These are phyloP conservation scores for Auriscalpium vulgare DNA, from an alignment of 768 basidiomycete genomes.

Conservation along the genomic window DNA sequence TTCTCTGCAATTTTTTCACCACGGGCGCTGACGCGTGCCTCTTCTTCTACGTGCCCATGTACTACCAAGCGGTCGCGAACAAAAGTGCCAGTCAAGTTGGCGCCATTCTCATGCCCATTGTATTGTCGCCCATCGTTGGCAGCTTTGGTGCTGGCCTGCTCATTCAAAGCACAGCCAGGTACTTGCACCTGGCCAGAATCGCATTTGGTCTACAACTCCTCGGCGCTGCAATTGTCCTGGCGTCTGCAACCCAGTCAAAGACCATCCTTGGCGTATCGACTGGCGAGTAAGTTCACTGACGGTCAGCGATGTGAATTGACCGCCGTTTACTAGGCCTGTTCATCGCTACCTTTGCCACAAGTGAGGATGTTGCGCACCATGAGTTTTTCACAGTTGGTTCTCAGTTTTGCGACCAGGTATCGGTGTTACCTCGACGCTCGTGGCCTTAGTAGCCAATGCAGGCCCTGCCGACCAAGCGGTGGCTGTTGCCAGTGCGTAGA, in stretches of 20 bases:
- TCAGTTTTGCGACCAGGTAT: neutral
- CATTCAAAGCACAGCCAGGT: constrained; percentile 11
- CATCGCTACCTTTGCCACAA: neutral
- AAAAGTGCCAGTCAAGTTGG: constrained; percentile 6
- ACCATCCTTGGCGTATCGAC: too few species aligned
- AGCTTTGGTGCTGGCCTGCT: constrained; percentile 8
- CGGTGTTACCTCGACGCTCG: neutral
- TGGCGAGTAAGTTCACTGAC: too few species aligned
- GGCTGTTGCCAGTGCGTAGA: neutral
- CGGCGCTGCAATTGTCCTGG: neutral
- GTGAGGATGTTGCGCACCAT: neutral
- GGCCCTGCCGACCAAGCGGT: neutral
- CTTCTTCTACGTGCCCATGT: constrained; percentile 7
- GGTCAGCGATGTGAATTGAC: too few species aligned
- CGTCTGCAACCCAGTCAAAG: neutral
- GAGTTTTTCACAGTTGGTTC: too few species aligned
- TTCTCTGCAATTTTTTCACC: constrained; percentile 6
- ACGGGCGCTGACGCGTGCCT: neutral
- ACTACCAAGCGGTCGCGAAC: constrained; percentile 7
- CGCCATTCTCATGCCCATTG: constrained; percentile 2
- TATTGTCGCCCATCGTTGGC: constrained; percentile 4
- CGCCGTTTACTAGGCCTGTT: too few species aligned
- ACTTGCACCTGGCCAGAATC: neutral
- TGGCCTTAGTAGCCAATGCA: neutral
- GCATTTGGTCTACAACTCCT: neutral